phyloP scores from a whole-genome alignment of 106 monocot genomes.

The Dendrobium nobile region DNA sequence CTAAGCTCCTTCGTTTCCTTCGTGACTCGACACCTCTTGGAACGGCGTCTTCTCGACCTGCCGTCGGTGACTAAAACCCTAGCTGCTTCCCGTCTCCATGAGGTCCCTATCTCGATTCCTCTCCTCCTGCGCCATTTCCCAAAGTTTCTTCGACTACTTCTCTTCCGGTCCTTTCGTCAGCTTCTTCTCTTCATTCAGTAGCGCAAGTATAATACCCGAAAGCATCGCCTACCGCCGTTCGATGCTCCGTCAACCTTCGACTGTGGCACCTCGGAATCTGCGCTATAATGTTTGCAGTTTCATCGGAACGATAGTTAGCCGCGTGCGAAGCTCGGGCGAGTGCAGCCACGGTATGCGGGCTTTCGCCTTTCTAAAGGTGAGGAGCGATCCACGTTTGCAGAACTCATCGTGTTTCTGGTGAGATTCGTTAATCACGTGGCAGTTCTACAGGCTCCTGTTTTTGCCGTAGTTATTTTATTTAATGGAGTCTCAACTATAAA shows the following conservation, averaged over 20 bases:
- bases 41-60: neutral
- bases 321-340: conserved; percentile 10
- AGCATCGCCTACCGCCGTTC: conserved; percentile 33
- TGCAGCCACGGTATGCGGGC: neutral
- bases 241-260: conserved; percentile 34
- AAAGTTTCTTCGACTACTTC: neutral
- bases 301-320: conserved; percentile 41
- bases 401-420: conserved; percentile 29
- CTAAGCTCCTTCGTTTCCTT: no score
- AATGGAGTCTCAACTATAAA: no score
- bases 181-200: neutral
- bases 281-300: conserved; percentile 47
- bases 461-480: neutral
- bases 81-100: conserved; percentile 5
- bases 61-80: conserved; percentile 7
- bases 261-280: neutral
- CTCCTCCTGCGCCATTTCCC: neutral
- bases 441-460: neutral
- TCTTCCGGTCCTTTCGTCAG: conserved; percentile 5
- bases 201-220: neutral
- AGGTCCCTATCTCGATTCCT: neutral
- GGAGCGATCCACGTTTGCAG: neutral
- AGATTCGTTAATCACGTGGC: conserved; percentile 11
- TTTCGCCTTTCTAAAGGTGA: conserved; percentile 53
- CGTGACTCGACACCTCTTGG: no score